Evolutionary conservation across 2,329 filamentous ascomycete species (phyloP).

Genomic region (Colletotrichum sojae): DNA sequence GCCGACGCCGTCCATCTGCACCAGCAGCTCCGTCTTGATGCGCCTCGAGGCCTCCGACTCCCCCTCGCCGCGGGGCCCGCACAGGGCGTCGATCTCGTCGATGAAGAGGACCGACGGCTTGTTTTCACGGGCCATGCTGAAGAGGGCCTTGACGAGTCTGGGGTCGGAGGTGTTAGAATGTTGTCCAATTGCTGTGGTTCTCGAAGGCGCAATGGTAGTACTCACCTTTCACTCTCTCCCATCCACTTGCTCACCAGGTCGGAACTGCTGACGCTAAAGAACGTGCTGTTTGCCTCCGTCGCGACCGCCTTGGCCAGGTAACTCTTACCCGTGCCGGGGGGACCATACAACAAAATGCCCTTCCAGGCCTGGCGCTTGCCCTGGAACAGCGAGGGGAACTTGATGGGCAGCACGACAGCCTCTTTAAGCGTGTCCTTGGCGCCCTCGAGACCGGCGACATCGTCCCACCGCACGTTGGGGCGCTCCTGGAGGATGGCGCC

Average conservation of each 20-base stretch:
- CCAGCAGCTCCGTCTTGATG: constrained; percentile 98
- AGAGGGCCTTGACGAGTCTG: constrained; percentile 95
- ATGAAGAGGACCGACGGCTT: constrained; percentile 99
- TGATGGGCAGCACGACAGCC: constrained; percentile 97
- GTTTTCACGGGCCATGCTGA: constrained; percentile 98
- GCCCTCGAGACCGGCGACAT: constrained; percentile 92
- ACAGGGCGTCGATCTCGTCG: constrained; percentile 96
- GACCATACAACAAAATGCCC: constrained; percentile 95
- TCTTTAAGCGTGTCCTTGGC: constrained; percentile 98
- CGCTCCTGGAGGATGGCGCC: constrained; percentile 96
- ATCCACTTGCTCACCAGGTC: constrained; percentile 99
- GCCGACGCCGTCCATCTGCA: constrained; percentile 99
- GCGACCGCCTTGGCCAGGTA: constrained; percentile 98
- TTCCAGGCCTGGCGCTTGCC: constrained; percentile 99
- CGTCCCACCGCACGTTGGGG: constrained; percentile 97
- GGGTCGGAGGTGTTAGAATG: not conserved
- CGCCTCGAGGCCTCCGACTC: constrained; percentile 97
- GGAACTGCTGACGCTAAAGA: constrained; percentile 98
- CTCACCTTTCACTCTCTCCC: constrained; percentile 96
- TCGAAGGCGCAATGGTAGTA: not conserved
- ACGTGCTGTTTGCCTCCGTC: constrained; percentile 98
- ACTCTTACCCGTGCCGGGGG: constrained; percentile 97
- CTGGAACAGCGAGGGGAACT: constrained; percentile 96
- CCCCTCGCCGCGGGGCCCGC: constrained; percentile 91
- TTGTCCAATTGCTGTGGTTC: too few relatives aligned